These are phyloP conservation scores for Melaleuca quinquenervia DNA, from an alignment of 345 rosid genomes.

Conservation along the genomic window DNA sequence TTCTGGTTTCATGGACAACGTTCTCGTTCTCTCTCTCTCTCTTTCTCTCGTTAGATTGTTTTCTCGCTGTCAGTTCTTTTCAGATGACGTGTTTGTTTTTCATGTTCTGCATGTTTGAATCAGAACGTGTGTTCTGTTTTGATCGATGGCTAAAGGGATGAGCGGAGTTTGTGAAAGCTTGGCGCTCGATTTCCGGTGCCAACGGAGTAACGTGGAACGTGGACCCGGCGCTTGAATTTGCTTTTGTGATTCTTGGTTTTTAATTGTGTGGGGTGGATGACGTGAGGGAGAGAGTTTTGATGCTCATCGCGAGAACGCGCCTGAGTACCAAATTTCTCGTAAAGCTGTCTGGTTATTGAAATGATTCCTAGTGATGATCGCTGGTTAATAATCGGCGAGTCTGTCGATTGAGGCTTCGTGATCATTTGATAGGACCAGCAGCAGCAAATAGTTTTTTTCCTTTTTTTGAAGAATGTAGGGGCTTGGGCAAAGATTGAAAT, in stretches of 20 bases:
- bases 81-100: not conserved
- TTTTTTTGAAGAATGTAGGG: not conserved
- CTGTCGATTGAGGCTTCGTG: not conserved
- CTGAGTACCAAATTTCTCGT: not conserved
- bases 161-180: not conserved
- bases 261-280: not conserved
- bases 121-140: not conserved
- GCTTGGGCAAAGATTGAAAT: not conserved
- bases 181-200: not conserved
- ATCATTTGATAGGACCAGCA: not conserved
- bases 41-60: not conserved
- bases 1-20: not conserved
- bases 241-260: not conserved
- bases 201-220: no score
- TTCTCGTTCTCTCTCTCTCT: not conserved
- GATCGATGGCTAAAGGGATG: not conserved
- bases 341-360: not conserved
- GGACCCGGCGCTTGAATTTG: no score
- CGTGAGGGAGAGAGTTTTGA: not conserved
- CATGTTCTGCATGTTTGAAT: not conserved
- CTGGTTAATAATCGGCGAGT: not conserved
- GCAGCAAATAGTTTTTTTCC: not conserved
- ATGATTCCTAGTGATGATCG: not conserved
- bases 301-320: not conserved
- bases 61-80: not conserved